phyloP scores from a whole-genome alignment of 2,329 filamentous ascomycete species.

The Hypoxylon sp. region DNA sequence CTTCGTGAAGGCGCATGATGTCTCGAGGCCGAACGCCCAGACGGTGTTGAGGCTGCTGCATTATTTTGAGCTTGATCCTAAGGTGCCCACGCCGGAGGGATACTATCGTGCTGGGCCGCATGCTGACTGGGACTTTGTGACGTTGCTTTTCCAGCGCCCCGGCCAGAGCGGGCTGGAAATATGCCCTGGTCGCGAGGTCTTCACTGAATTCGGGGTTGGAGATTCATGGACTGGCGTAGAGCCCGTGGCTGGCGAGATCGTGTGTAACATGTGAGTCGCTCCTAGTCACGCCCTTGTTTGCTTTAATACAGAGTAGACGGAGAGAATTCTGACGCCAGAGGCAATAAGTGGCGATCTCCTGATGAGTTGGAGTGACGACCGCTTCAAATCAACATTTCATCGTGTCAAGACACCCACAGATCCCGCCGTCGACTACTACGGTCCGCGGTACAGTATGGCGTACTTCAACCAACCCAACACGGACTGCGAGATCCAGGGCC shows the following conservation, averaged over 20 bases:
- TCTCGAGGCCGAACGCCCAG: slow-evolving; percentile 64
- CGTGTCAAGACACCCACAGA: slow-evolving; percentile 73
- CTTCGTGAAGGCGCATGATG: slow-evolving; percentile 69
- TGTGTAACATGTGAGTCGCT: slow-evolving; percentile 69
- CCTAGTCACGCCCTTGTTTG: neutral
- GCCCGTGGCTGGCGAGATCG: slow-evolving; percentile 66
- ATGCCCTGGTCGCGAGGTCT: slow-evolving; percentile 73
- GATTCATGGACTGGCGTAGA: slow-evolving; percentile 76
- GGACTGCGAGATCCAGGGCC: slow-evolving; percentile 72
- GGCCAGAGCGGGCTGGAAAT: slow-evolving; percentile 75
- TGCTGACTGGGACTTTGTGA: slow-evolving; percentile 74
- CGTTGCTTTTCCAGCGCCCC: slow-evolving; percentile 72
- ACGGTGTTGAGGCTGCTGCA: slow-evolving; percentile 70
- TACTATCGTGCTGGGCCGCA: slow-evolving; percentile 74
- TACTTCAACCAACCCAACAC: slow-evolving; percentile 76
- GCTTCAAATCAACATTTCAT: slow-evolving; percentile 77
- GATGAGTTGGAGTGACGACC: slow-evolving; percentile 77
- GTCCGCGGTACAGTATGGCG: slow-evolving; percentile 74
- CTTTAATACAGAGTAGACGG: neutral
- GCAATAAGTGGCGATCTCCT: slow-evolving; percentile 68
- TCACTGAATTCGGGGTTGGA: slow-evolving; percentile 70
- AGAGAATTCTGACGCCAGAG: neutral
- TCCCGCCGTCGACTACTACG: slow-evolving; percentile 67
- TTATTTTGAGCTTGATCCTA: slow-evolving; percentile 65
- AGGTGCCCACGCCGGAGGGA: slow-evolving; percentile 57